Base-by-base conservation (phyloP, 225 moss, liverwort and hornwort genomes). In the Climacium dendroides region DNA sequence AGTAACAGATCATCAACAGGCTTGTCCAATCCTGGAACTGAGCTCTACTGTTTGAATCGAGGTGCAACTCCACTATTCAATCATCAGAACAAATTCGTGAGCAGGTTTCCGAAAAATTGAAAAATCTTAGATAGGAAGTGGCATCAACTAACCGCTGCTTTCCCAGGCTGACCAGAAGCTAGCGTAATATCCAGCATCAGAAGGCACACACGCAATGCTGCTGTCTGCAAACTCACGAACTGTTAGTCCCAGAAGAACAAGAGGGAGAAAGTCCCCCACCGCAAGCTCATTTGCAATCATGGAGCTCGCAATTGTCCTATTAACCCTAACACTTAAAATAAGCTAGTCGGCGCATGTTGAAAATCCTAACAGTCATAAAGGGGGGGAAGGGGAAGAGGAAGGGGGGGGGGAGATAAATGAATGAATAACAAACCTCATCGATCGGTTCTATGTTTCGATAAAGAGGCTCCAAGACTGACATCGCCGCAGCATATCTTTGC, bases 181-280 rank as follows among this genome's bases (percentile, higher is more conserved):
- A 98, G 92, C 32, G 96, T 93, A 72, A 98, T 96, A 75, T 98
- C 98, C 89, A 98, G 86, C 94, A 96, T 95, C 86, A 98, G 83
- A 63, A 95, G 89, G 89, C 98, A 98, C 64, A 98, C 96, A 60
- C 93, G 95, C 82, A 98, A 91, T 41, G 98, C 97, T 80, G 97
- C 95, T 90, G 95, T 89, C 98, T 98, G 95, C 85, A 47, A 53
- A 82, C 82, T 87, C 78, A 84, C 80, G 59, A 50, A 90, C 39
- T 47, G 83, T 90, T 54, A 88, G 81, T 57, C 48, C 66, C 81
- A 52, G 64, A 85, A 76, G 35, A 87, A 81, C 28, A 80, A 76
- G 78, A 76, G 50, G 52, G 55, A 76, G 62, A 77, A 88, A 78
- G 35, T n/a, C 43, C 65, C 81, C 4, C 71, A 87, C 71, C 34